Evolutionary conservation across 345 rosid species (phyloP), one percentile per base, ranked within the genome.

Genomic region (Mallotus nudiflorus): DNA sequence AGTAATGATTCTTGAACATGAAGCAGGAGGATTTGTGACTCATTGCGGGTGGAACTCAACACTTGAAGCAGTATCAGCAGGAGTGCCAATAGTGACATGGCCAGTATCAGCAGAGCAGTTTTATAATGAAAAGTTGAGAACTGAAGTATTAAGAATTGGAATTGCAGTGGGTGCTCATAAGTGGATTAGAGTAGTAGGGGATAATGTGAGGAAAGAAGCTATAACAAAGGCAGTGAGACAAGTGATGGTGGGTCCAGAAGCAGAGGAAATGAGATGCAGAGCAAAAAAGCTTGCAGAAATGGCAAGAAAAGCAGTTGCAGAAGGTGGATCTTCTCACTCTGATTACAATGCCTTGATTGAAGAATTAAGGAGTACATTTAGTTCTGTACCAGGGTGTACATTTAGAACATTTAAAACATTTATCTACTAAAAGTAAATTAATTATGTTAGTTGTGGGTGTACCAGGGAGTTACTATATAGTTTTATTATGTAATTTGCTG

Each of bases 61-160:
- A 0, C 49, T 85, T 1, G 97, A 86, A 79, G 90, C 75, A 0
- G 68, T 84, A 10, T 33, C 81, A 0, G 75, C 88, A 0, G 91
- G 91, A 2, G 45, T 72, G 52, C 90, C 92, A 11, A 77, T 88
- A 91, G 86, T 87, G n/a, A 81, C 89, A 0, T 89, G 94, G 92
- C 92, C 97, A 0, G 42, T 84, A 3, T 35, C 53, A 0, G 88
- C 82, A 0, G 94, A 91, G 68, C 97, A 91, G 33, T 88, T 87
- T 62, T 82, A 58, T 57, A 91, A 89, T 31, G 88, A 86, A 70
- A 90, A 82, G 62, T 54, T 86, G 49, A 74, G 84, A 39, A 84
- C 82, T 39, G 71, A 77, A 22, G 78, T 82, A 39, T 57, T 88
- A 68, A n/a, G n/a, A n/a, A n/a, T n/a, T n/a, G n/a, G n/a, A n/a